These are phyloP conservation scores for Spencermartinsiella ligniputridi DNA, from an alignment of 1,139 yeast species.

Conservation along the genomic window DNA sequence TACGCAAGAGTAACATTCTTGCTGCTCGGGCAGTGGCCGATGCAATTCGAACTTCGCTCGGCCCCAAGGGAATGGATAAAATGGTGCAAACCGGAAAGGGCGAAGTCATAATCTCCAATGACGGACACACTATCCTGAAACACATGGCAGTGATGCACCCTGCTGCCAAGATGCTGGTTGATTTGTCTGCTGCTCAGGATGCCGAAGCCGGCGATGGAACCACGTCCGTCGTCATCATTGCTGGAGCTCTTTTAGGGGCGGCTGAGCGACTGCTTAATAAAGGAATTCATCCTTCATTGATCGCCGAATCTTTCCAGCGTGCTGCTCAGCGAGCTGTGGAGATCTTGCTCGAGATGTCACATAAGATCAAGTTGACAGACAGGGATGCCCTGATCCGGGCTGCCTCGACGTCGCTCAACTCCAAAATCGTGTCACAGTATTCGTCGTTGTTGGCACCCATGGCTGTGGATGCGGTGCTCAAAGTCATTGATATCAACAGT, in stretches of 20 bases:
- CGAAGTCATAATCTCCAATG: conserved; percentile 91
- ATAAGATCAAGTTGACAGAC: conserved; percentile 68
- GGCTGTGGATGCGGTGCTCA: conserved; percentile 89
- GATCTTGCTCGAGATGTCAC: conserved; percentile 78
- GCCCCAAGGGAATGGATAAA: conserved; percentile 99
- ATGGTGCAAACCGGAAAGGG: conserved; percentile 90
- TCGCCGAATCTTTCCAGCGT: conserved; percentile 91
- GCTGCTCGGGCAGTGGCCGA: conserved; percentile 98
- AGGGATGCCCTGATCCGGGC: conserved; percentile 83
- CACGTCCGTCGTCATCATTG: conserved; percentile 90
- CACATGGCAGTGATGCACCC: conserved; percentile 97
- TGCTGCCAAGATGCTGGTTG: conserved; percentile 97
- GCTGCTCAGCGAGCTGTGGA: conserved; percentile 89
- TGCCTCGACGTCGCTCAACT: conserved; percentile 87
- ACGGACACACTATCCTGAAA: conserved; percentile 88
- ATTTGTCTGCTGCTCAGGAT: conserved; percentile 95
- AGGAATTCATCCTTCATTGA: conserved; percentile 94
- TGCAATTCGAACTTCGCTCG: conserved; percentile 94
- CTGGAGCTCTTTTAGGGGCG: conserved; percentile 92
- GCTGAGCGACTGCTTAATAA: conserved; percentile 84
- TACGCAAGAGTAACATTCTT: conserved; percentile 83
- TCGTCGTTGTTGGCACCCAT: conserved; percentile 82
- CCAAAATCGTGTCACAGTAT: conserved; percentile 93
- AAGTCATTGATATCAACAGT: conserved; percentile 54
- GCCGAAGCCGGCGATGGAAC: conserved; percentile 99